Conservation (phyloP, 257 asterid genomes). For the Petunia axillaris region DNA sequence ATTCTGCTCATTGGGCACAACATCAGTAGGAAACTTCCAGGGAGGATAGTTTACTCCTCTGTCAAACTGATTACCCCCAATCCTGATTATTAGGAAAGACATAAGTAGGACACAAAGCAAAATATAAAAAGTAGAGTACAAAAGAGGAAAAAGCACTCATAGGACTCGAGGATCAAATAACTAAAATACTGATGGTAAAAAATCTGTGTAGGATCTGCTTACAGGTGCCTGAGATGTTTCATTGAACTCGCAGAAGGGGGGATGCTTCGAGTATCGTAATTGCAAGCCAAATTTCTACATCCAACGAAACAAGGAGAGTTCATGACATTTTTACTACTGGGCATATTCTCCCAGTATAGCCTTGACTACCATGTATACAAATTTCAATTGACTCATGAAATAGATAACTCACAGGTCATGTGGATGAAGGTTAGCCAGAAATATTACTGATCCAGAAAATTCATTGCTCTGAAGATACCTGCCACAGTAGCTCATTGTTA, state of each 20-base stretch:
- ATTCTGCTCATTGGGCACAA: constrained; percentile 53
- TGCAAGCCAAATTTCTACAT: too few species aligned
- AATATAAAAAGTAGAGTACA: constrained; percentile 4
- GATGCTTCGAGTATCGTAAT: too few species aligned
- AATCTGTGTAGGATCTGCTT: too few species aligned
- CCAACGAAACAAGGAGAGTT: too few species aligned
- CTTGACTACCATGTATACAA: too few species aligned
- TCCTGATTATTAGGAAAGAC: constrained; percentile 46
- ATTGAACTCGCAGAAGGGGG: too few species aligned
- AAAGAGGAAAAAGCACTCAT: too few species aligned
- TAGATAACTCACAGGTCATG: constrained; percentile 61
- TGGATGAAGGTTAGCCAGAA: constrained; percentile 73
- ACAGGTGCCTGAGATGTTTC: too few species aligned
- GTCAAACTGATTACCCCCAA: constrained; percentile 76
- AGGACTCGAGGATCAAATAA: too few species aligned
- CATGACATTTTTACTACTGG: too few species aligned
- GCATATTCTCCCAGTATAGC: too few species aligned
- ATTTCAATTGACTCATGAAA: constrained; percentile 4
- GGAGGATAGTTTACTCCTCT: constrained; percentile 65
- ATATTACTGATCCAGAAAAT: constrained; percentile 81
- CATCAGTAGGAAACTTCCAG: constrained; percentile 71
- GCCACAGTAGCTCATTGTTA: constrained; percentile 32
- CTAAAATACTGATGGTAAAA: too few species aligned
- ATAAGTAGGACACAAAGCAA: constrained; percentile 7
- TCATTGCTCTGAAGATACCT: constrained; percentile 82